Evolutionary conservation across 2,329 filamentous ascomycete species (phyloP), one percentile per base, ranked within the genome.

Genomic region (Penicillium sp.): DNA sequence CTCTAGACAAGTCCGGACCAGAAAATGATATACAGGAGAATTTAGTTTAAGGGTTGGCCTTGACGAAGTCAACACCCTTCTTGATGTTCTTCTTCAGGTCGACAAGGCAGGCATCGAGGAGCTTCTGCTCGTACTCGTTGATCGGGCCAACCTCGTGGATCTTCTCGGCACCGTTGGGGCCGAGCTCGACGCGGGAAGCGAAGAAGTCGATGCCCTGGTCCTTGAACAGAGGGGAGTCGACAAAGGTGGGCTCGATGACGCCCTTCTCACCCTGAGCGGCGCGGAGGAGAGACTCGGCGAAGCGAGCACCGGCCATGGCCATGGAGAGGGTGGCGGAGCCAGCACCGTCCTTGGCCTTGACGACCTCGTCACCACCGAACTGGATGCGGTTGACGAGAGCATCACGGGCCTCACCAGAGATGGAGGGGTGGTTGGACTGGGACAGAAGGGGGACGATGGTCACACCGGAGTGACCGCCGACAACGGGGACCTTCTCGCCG

Each of bases 351-450:
- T 97, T 97, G 77, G 92, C 93, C 84, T 96, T 83, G 78, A 97
- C 92, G 63, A 97, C 92, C 85, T 97, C 92, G 74, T 97, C 92
- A 81, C 92, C 92, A 75, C 93, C 92, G 74, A 97, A 97, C 80
- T 97, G 92, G 69, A 97, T 93, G 73, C 93, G 91, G 75, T 91
- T 84, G 77, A 97, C 79, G 67, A 97, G 89, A 56, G 81, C 81
- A 59, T 84, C 82, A 54, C 82, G 81, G 68, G 83, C 79, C 74
- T 90, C 80, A 74, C 89, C 86, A 66, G 82, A 78, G 66, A 97
- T 88, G 68, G 88, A 83, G 66, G 86, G 79, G 83, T 95, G 88
- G 75, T 79, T 86, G 75, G 88, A 89, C 82, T 97, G 93, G 71
- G 87, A 92, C 79, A 98, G 90, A 66, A 98, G 87, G 58, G 93